Evolutionary conservation across 2,329 filamentous ascomycete genomes (phyloP).

Genomic region (Aspergillus neoniger): DNA sequence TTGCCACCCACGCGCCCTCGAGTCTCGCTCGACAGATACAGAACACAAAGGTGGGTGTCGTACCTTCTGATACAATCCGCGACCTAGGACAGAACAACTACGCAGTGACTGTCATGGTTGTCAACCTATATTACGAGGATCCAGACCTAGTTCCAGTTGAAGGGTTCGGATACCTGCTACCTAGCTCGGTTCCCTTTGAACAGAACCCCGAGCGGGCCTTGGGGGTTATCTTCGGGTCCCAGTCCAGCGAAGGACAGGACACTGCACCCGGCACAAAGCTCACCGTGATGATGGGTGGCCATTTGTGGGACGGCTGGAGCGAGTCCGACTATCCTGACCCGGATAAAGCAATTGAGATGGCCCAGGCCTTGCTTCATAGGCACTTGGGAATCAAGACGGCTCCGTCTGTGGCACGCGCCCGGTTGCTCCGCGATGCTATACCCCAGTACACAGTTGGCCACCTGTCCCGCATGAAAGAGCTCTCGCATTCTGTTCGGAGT

Average conservation of each 20-base stretch:
- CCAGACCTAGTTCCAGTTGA: conserved; percentile 63
- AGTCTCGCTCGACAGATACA: conserved; percentile 29
- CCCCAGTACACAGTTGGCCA: conserved; percentile 89
- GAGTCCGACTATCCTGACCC: conserved; percentile 60
- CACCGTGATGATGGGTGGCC: conserved; percentile 92
- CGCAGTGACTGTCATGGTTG: conserved; percentile 82
- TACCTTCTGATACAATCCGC: conserved; percentile 24
- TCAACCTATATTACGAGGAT: conserved; percentile 81
- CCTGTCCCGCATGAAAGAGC: conserved; percentile 58
- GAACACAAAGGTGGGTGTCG: conserved; percentile 8
- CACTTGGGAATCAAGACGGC: conserved; percentile 71
- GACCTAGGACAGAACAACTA: conserved; percentile 48
- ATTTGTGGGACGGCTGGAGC: conserved; percentile 75
- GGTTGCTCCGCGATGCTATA: conserved; percentile 71
- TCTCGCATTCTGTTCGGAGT: conserved; percentile 56
- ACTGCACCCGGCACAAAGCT: conserved; percentile 72
- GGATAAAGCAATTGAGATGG: conserved; percentile 68
- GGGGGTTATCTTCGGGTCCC: conserved; percentile 89
- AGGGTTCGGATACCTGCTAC: conserved; percentile 92
- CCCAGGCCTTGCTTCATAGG: conserved; percentile 66
- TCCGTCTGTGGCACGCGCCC: conserved; percentile 63
- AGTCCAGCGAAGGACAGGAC: conserved; percentile 61
- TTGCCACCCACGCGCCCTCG: conserved; percentile 36
- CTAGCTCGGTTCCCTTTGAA: conserved; percentile 66
- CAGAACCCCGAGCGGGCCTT: conserved; percentile 81